Base-by-base conservation (phyloP, 2,329 filamentous ascomycete genomes). In the Aulographum hederae region DNA sequence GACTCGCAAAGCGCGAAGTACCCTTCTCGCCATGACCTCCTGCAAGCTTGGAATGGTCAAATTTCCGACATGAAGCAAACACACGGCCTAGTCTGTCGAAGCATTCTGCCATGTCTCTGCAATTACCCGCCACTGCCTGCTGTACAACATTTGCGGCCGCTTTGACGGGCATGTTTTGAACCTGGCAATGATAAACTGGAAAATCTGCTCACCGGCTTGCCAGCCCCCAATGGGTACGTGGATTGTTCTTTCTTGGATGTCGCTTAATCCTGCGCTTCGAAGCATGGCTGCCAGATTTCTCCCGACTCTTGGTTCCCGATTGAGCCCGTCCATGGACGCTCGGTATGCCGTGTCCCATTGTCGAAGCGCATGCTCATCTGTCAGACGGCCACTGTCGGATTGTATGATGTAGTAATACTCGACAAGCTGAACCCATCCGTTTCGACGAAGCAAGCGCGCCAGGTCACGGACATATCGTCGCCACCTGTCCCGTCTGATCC, bases 351-450 rank as follows among this genome's bases (percentile, higher is more conserved):
- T 36, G 39, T 46, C 52, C 54, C 54, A 58, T 28, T 44, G 42
- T 18, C 43, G 42, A 8, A 57, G 35, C 5, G 47, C 47, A 30
- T 50, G 47, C 5, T 47, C 32, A 11, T 73, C 64, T 8, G 69
- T 73, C 42, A 89, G 56, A n/a, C 69, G 72, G 4, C 82, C 82
- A 43, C 80, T 91, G 42, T 86, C 73, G 1, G 81, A 92, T 50
- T 92, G 85, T 17, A 80, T 73, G 40, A 82, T 81, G 50, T 75
- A 76, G 46, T 91, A 82, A 43, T 85, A 68, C 47, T 93, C 85
- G n/a, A 80, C 69, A 65, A 92, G 74, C 46, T 93, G 82, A 36
- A 78, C 67, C 81, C 82, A 93, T 2, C 85, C 84, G 2, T 74
- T 77, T 4, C 73, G 75, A 31, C 70, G 75, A 38, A 85, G 57